Base-by-base conservation (phyloP, 805 yeast genomes). In the Tetrapisispora fleetii region DNA sequence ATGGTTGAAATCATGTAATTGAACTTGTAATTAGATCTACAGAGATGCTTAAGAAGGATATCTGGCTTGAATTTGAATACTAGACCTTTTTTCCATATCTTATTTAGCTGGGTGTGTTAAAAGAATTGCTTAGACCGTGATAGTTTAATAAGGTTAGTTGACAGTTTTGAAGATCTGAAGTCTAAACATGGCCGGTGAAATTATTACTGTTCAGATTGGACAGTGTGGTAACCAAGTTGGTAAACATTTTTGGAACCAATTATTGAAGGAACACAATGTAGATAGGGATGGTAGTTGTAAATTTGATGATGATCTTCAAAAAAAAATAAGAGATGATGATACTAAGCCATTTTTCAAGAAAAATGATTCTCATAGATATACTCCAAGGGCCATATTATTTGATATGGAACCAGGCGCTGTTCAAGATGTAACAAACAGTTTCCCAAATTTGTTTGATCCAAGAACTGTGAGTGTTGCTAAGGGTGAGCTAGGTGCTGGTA, bases 181-280 rank as follows among this genome's bases (percentile, higher is more conserved):
- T 38, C 4, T 22, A 9, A 17, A 40, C n/a, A 71, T 75, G 76
- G 73, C 76, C 2, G 77, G 90, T 10, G 89, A 84, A 63, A 78
- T 83, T 2, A 72, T 84, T 38, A 81, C 90, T 1, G 64, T 84
- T 11, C 90, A 83, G 57, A 79, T 80, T 11, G 79, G 79, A 24
- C 99, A 93, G 68, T 93, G 99, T 70, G 99, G 99, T 50, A 93
- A 93, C 67, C 98, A 91, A 63, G 82, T 91, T 1, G 97, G 97
- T 24, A 79, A 85, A 48, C 84, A 85, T 64, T 91, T 90, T 65
- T 93, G 99, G 99, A 75, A 80, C 43, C 96, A 87, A 63, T 65
- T 91, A 48, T 85, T 95, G 40, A 67, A 72, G 28, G 98, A 91
- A 59, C 99, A 91, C 60, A 95, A 95, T 0, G 82, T 91, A 21